phyloP scores from a whole-genome alignment of 495 filamentous ascomycete genomes.

The Penicillium soppii region DNA sequence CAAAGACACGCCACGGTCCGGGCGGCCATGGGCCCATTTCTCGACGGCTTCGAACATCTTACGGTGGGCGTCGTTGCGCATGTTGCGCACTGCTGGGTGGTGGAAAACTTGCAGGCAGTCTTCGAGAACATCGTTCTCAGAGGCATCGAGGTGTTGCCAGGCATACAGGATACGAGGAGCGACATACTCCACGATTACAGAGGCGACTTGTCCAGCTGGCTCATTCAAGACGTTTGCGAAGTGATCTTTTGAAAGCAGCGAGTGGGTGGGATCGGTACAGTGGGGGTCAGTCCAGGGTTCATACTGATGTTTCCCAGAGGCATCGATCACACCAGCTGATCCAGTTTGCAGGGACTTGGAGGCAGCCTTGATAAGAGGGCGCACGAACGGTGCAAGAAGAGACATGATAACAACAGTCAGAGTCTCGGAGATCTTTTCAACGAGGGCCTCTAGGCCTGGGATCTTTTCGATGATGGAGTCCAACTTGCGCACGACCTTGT shows the following conservation, averaged over 20 bases:
- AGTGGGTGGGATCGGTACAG: slow-evolving; percentile 91
- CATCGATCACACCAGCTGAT: slow-evolving; percentile 73
- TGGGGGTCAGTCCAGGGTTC: slow-evolving; percentile 86
- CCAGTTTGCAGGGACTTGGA: slow-evolving; percentile 80
- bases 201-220: slow-evolving; percentile 79
- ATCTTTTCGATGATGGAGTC: slow-evolving; percentile 85
- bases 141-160: slow-evolving; percentile 81
- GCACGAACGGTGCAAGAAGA: slow-evolving; percentile 83
- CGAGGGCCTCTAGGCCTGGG: slow-evolving; percentile 78
- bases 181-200: slow-evolving; percentile 76
- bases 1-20: slow-evolving; percentile 61
- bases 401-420: slow-evolving; percentile 88
- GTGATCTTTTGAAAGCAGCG: slow-evolving; percentile 92
- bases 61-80: slow-evolving; percentile 70
- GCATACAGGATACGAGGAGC: slow-evolving; percentile 85
- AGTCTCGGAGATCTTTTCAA: slow-evolving; percentile 90
- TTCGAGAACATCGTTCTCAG: slow-evolving; percentile 72
- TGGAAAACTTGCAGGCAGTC: slow-evolving; percentile 83
- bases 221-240: slow-evolving; percentile 91
- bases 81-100: slow-evolving; percentile 77
- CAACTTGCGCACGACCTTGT: slow-evolving; percentile 85
- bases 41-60: slow-evolving; percentile 84
- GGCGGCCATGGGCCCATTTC: slow-evolving; percentile 67
- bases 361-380: slow-evolving; percentile 85
- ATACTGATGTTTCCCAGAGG: slow-evolving; percentile 81